Base-by-base conservation (phyloP, 2,329 filamentous ascomycete genomes). In the Neopestalotiopsis rosae region DNA sequence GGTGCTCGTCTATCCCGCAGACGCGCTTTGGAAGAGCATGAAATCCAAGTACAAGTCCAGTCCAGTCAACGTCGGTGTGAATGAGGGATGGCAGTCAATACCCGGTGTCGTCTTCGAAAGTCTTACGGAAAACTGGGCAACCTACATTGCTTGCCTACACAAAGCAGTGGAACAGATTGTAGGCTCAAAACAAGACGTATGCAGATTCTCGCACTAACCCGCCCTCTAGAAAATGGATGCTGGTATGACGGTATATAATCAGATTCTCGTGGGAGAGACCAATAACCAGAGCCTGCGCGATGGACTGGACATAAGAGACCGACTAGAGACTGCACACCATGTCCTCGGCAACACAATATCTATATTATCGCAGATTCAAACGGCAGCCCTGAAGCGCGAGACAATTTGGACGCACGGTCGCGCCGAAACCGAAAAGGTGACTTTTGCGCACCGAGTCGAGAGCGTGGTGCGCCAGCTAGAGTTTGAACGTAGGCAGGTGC, bases 391-490 rank as follows among this genome's bases (percentile, higher is more conserved):
- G 12, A 59, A 28, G 57, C 57, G 30, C 20, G 57, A 59, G 1
- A 30, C 20, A 28, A 32, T 59, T 2, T 59, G 57, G 57, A 59
- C 17, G 20, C 9, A 20, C 9, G 20, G 12, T 1, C 57, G 20
- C 13, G 57, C 57, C 1, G 12, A 12, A 17, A 30, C 57, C 3
- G 57, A 59, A 9, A 30, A 59, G 57, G 30, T 32, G 10, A 20
- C 57, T 9, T 59, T 59, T 28, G 14, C 57, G n/a, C 9, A 59
- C 12, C 57, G 20, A 24, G 57, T 59, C 30, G 20, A 59, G 24
- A 59, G 57, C 30, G 24, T 59, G 17, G 57, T 59, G 57, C 57
- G 57, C 14, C 57, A 59, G 57, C 57, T 59, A 20, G 57, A 32
- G 12, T 59, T 59, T 28, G 57, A 59, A 7, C 57, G 57, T 1